Evolutionary conservation across 768 basidiomycete species (phyloP).

Genomic region (Amanita subjunquillea): DNA sequence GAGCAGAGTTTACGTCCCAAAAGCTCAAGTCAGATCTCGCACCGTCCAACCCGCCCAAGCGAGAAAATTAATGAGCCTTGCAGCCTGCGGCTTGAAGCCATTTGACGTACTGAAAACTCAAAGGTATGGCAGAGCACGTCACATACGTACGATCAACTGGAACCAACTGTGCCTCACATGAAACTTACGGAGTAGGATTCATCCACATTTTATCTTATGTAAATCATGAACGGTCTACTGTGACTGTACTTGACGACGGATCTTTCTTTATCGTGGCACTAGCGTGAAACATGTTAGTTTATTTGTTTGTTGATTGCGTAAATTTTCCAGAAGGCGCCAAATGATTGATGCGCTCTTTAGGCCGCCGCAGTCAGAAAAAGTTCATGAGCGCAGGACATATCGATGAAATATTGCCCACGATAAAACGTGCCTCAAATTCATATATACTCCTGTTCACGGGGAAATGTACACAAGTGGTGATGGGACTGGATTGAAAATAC

Average conservation of each 20-base stretch:
- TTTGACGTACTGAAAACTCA: background rate
- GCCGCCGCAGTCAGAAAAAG: background rate
- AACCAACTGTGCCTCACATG: background rate
- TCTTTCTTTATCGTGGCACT: conserved; percentile 1
- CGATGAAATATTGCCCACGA: background rate
- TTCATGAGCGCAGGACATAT: background rate
- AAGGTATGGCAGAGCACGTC: background rate
- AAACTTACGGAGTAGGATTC: background rate
- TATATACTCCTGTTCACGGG: background rate
- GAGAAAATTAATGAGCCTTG: background rate
- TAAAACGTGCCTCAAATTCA: background rate
- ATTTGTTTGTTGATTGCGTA: conserved; percentile 1
- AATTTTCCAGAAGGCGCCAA: background rate
- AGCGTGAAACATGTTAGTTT: conserved; percentile 4
- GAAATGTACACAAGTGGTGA: background rate
- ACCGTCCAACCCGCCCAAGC: background rate
- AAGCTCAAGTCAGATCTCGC: background rate
- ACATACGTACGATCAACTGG: background rate
- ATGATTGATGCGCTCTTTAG: background rate
- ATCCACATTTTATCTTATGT: background rate
- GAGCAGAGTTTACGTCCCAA: background rate
- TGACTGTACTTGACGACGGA: background rate
- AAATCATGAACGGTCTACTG: background rate
- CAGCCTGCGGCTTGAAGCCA: background rate
- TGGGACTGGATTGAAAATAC: background rate